phyloP scores from a whole-genome alignment of 441 rosid species.

The Syzygium malaccense region DNA sequence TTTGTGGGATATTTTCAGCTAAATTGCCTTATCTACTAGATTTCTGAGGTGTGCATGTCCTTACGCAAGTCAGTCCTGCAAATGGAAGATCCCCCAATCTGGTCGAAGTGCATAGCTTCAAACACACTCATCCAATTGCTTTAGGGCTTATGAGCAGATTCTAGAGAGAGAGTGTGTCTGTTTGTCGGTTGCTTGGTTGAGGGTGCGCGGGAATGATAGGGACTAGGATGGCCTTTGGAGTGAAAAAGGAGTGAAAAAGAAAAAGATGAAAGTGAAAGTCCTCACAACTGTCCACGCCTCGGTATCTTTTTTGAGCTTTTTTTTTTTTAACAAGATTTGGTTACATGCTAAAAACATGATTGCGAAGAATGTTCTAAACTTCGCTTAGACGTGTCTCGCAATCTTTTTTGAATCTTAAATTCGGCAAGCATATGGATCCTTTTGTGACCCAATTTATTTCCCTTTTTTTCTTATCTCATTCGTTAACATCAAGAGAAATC shows the following conservation, averaged over 20 bases:
- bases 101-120: background rate
- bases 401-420: background rate
- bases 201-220: constrained; percentile 21
- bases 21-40: background rate
- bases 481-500: background rate
- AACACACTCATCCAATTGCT: background rate
- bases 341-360: background rate
- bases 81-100: background rate
- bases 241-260: background rate
- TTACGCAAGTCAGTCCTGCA: background rate
- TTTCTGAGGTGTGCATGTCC: background rate
- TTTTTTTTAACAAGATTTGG: background rate
- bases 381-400: background rate
- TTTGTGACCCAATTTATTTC: background rate
- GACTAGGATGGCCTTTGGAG: background rate
- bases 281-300: constrained; percentile 9
- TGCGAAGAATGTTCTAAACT: background rate
- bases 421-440: background rate
- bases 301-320: constrained; percentile 6
- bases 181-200: constrained; percentile 23
- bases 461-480: background rate
- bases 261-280: constrained; percentile 13
- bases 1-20: background rate
- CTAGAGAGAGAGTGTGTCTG: background rate
- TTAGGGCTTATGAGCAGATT: background rate